Percentiles rank a stretch among this genome's conserved stretches.
Evolutionary conservation across 2,329 filamentous ascomycete genomes (phyloP).

Genomic region (Conoideocrella luteorostrata): DNA sequence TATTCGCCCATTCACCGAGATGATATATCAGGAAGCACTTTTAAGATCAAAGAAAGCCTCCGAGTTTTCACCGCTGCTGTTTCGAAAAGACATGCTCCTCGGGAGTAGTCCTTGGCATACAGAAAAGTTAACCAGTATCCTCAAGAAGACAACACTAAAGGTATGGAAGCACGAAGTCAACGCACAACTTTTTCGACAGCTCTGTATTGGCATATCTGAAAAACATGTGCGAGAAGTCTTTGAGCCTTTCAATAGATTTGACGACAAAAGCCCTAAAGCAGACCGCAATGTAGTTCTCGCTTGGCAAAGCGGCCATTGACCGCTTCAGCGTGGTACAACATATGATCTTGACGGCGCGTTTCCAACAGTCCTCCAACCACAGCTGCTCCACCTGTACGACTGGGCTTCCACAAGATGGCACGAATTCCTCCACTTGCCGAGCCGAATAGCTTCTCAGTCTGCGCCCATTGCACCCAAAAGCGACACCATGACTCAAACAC

Average conservation of each 20-base stretch:
- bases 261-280: slow-evolving; percentile 7
- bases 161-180: neutral
- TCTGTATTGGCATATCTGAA: slow-evolving; percentile 10
- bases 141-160: neutral
- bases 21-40: no score
- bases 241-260: slow-evolving; percentile 7
- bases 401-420: slow-evolving; percentile 10
- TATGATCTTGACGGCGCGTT: slow-evolving; percentile 14
- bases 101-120: neutral
- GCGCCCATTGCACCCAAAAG: no score
- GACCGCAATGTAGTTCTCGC: slow-evolving; percentile 9
- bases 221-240: slow-evolving; percentile 9
- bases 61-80: neutral
- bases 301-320: slow-evolving; percentile 13
- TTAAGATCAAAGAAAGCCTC: no score
- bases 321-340: slow-evolving; percentile 10
- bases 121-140: neutral
- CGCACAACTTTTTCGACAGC: slow-evolving; percentile 5
- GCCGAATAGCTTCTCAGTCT: no score
- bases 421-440: no score
- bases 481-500: no score
- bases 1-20: neutral
- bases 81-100: neutral
- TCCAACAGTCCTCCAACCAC: slow-evolving; percentile 7
- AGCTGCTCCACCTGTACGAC: slow-evolving; percentile 7